Percentiles rank a stretch among this genome's conserved stretches.
phyloP scores from a whole-genome alignment of 192 early-diverging fungal genomes.

The Backusella westeae region DNA sequence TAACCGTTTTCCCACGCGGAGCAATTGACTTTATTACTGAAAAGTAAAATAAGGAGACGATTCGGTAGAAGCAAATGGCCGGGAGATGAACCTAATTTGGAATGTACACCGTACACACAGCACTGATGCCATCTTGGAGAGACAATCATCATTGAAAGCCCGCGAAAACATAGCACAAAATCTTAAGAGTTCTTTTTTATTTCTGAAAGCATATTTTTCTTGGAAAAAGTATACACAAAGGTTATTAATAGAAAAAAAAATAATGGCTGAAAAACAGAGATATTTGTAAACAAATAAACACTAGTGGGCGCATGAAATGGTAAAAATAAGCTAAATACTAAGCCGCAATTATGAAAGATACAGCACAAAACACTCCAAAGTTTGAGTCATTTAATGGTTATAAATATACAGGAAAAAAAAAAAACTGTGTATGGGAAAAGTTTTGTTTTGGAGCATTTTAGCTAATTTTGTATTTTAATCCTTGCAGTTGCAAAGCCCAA shows the following conservation, averaged over 20 bases:
- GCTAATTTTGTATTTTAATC: neutral
- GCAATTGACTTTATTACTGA: neutral
- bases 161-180: neutral
- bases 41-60: neutral
- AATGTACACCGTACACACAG: neutral
- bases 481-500: neutral
- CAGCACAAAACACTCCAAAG: neutral
- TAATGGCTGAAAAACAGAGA: neutral
- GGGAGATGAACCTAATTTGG: constrained; percentile 6
- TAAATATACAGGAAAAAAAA: neutral
- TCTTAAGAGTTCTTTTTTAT: neutral
- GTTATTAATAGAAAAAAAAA: neutral
- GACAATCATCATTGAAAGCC: neutral
- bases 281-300: neutral
- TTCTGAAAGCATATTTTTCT: neutral
- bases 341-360: neutral
- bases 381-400: neutral
- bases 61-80: neutral
- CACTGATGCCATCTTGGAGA: neutral
- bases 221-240: neutral
- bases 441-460: neutral
- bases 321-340: constrained; percentile 3
- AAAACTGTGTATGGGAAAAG: constrained; percentile 6
- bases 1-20: constrained; percentile 5
- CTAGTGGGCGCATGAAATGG: neutral